Evolutionary conservation across 192 early-diverging fungal species (phyloP), one percentile per base, ranked within the genome.

Genomic region (Endogone sp.): DNA sequence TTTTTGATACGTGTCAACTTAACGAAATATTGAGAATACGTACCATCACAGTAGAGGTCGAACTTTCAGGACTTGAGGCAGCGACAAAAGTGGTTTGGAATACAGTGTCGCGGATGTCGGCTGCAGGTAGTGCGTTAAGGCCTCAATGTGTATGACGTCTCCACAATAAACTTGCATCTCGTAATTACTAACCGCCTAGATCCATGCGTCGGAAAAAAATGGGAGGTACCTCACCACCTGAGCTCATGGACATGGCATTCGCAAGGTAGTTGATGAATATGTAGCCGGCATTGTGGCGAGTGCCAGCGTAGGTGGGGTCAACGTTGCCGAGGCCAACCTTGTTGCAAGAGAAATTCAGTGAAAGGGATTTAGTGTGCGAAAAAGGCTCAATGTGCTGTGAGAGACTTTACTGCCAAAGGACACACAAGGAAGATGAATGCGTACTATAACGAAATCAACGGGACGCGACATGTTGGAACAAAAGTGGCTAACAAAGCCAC

Each of bases 231-330:
- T 27, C 11, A 26, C 66, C 67, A 57, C 77, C 77, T 70, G 85
- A 80, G 31, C 71, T 66, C 75, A 86, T 59, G 2, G 79, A 71
- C 56, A 88, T 77, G n/a, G 77, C 83, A 66, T 88, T 88, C 25
- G 86, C 77, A 8, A 88, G 71, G 61, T 88, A 88, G 56, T 88
- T 81, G 27, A 80, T 76, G 68, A 87, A 86, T 27, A 88, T 76
- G 56, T 71, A 84, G 3, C 87, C 87, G 26, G 81, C 86, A 78
- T 88, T 88, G 63, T 87, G 83, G 29, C 87, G 74, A 11, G 87
- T 83, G 28, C 59, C 69, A 3, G 67, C 70, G 60, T 77, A 87
- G 44, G 84, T 82, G 16, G 57, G 3, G 23, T 76, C 78, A 11
- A 78, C 69, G 60, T 84, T 88, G 30, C 87, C 87, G 1, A 88